Conservation (phyloP, 257 asterid species). For the Salvia splendens region DNA sequence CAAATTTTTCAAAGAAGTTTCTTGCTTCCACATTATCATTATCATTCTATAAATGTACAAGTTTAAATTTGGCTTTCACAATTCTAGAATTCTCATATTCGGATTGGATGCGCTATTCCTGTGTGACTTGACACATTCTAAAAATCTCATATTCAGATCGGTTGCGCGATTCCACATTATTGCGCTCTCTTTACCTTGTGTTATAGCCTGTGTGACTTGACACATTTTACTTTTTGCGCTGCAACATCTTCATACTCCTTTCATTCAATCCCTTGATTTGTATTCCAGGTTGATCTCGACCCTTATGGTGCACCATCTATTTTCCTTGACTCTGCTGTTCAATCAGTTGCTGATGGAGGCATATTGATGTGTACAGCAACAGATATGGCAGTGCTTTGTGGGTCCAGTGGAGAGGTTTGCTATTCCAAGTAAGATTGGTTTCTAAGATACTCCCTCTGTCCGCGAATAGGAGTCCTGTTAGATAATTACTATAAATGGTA, state of each 20-base stretch:
- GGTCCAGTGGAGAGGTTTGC: slow-evolving; percentile 96
- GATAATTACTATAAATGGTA: too few relatives aligned
- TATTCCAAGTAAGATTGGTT: slow-evolving; percentile 81
- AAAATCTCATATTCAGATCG: not conserved
- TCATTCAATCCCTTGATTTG: slow-evolving; percentile 16
- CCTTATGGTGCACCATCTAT: slow-evolving; percentile 97
- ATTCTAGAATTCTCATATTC: not conserved
- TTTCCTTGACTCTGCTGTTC: slow-evolving; percentile 94
- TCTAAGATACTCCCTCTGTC: too few relatives aligned
- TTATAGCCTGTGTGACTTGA: slow-evolving; percentile 3
- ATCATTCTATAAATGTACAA: not conserved
- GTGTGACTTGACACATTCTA: too few relatives aligned
- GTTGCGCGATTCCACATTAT: not conserved
- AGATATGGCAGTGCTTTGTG: slow-evolving; percentile 99
- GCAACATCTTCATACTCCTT: not conserved
- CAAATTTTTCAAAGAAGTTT: not conserved
- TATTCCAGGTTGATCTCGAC: slow-evolving; percentile 93
- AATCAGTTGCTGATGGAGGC: slow-evolving; percentile 92
- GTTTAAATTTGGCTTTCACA: not conserved
- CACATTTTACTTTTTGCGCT: slow-evolving; percentile 4
- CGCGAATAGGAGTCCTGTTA: too few relatives aligned
- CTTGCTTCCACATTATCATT: not conserved
- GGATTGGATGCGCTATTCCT: too few relatives aligned
- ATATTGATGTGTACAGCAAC: slow-evolving; percentile 95
- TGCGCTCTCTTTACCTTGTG: not conserved